phyloP scores from a whole-genome alignment of 1,139 yeast species.

The Kurtzmaniella natalensis region DNA sequence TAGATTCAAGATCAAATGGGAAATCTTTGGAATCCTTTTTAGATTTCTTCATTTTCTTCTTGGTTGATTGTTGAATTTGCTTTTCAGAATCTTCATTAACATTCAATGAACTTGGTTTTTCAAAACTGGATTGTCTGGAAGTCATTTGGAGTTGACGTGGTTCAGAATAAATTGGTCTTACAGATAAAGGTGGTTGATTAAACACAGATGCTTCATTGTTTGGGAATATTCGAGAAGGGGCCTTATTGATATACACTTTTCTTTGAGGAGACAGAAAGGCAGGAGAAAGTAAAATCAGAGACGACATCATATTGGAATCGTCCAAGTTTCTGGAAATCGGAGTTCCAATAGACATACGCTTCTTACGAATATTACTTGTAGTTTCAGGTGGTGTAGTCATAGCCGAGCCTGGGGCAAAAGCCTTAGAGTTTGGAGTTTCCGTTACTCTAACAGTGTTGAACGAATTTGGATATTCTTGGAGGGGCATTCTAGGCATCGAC shows the following conservation, averaged over 20 bases:
- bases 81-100: background rate
- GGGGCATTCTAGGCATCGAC: conserved; percentile 8
- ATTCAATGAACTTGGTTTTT: background rate
- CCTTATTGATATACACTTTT: background rate
- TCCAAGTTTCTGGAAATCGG: conserved; percentile 13
- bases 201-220: conserved; percentile 1
- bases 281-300: conserved; percentile 33
- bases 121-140: background rate
- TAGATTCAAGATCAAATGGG: conserved; percentile 38
- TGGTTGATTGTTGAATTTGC: conserved; percentile 4
- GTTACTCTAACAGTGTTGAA: conserved; percentile 6
- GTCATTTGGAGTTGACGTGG: background rate
- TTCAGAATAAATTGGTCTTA: background rate
- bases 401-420: conserved; percentile 4
- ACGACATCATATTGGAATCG: conserved; percentile 4
- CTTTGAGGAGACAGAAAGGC: conserved; percentile 45
- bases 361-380: conserved; percentile 4
- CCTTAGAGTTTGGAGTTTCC: conserved; percentile 7
- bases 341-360: conserved; percentile 14
- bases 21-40: conserved; percentile 24
- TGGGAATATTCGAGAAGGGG: background rate
- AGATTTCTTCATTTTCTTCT: conserved; percentile 22
- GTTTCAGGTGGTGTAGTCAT: conserved; percentile 9
- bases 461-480: conserved; percentile 8
- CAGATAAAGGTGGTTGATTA: conserved; percentile 6